Evolutionary conservation across 1,139 yeast genomes (phyloP), one percentile per base, ranked within the genome.

Genomic region (Torulaspora globosa): DNA sequence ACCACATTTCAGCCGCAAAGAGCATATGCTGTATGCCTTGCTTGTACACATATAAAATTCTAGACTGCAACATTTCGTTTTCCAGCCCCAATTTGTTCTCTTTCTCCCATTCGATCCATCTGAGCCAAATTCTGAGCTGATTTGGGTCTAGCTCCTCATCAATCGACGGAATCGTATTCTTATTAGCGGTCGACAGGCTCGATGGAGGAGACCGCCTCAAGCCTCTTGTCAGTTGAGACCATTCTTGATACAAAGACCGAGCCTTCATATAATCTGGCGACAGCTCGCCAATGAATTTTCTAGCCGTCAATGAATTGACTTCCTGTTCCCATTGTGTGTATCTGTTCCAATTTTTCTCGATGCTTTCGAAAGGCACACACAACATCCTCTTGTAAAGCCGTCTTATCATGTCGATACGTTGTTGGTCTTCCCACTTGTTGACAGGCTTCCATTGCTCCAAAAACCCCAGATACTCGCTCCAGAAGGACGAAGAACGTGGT

Each of bases 231-330:
- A 81, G 54, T 58, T 76, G 75, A 36, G 70, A 74, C 76, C 89
- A 79, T 60, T 88, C 96, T 34, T 79, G 80, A 50, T 80, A 78
- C 70, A 87, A 74, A 0, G 95, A 79, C 54, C 97, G 74, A 1
- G 96, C 94, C 51, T 79, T 80, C 96, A 90, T 87, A 63, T 89
- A 92, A n/a, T 80, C 84, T 2, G 88, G 81, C 12, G 95, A 84
- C 52, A 80, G 76, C 57, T 90, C 97, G 33, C 86, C 82, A 47
- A 90, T 81, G 61, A 84, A 83, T 64, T 88, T 88, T 59, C 95
- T 79, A 2, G 97, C 94, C 5, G 94, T 85, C 21, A 82, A 71
- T 26, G 84, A 74, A 60, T 83, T 85, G 16, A 83, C 69, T 39
- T 80, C 84, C 55, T 82, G 85, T 65, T 92, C 97, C 82, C 95